A percentile compares a stretch with the other conserved stretches of the same genome.
Conservation (phyloP, 169 alveolate species). For the Perkinsus olseni region DNA sequence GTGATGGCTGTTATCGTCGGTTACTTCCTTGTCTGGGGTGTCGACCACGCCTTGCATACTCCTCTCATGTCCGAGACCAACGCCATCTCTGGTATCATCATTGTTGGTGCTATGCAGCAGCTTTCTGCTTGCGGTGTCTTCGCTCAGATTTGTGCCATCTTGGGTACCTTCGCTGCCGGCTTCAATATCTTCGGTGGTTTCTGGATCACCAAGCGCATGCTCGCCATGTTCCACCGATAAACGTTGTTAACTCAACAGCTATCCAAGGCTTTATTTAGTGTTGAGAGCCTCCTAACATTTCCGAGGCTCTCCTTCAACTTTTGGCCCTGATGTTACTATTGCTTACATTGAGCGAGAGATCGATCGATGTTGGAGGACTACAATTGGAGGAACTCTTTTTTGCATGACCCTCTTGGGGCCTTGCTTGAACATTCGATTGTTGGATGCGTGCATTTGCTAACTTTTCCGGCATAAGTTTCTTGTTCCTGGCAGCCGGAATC, state of each 20-base stretch:
- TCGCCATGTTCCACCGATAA: constrained; percentile 65
- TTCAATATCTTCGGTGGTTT: constrained; percentile 76
- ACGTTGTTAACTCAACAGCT: neutral
- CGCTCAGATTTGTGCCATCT: constrained; percentile 3
- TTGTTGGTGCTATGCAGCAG: constrained; percentile 68
- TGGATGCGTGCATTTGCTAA: neutral
- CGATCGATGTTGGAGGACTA: neutral
- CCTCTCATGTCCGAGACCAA: constrained; percentile 81
- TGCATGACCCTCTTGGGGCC: neutral
- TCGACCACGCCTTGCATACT: constrained; percentile 76
- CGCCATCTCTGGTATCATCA: constrained; percentile 74
- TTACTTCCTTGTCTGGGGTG: constrained; percentile 70
- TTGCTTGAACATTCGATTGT: neutral
- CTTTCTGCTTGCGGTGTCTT: constrained; percentile 11
- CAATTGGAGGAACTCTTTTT: neutral
- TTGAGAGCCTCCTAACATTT: neutral
- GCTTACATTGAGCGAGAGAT: neutral
- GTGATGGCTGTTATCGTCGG: constrained; percentile 61
- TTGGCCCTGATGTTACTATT: neutral
- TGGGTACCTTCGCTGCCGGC: constrained; percentile 9
- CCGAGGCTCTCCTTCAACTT: neutral
- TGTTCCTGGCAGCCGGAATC: neutral
- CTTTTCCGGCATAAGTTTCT: neutral
- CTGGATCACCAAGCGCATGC: constrained; percentile 82
- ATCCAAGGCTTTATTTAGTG: neutral